Evolutionary conservation across 2,329 filamentous ascomycete species (phyloP).

Genomic region (Sarocladium kiliense): DNA sequence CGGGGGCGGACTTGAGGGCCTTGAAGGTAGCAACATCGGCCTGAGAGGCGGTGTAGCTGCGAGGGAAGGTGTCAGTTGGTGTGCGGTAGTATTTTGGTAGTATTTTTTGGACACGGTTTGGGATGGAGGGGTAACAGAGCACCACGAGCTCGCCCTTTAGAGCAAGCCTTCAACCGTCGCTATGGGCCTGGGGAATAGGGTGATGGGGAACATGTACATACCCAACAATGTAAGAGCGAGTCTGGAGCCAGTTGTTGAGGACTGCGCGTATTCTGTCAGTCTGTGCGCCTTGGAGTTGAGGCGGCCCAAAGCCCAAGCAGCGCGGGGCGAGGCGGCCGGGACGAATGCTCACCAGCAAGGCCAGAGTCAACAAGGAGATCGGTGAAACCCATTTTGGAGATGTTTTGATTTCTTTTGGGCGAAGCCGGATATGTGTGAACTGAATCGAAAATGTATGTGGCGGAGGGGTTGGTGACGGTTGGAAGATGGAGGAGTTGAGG

Average conservation of each 20-base stretch:
- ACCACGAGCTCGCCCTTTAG: neutral
- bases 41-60: conserved; percentile 67
- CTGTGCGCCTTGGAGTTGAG: conserved; percentile 19
- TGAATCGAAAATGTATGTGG: neutral
- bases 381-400: conserved; percentile 62
- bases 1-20: conserved; percentile 71
- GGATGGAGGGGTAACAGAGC: conserved; percentile 7
- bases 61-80: conserved; percentile 12
- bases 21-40: conserved; percentile 96
- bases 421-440: neutral
- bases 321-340: conserved; percentile 19
- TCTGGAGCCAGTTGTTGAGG: conserved; percentile 68
- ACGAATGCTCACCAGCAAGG: conserved; percentile 24
- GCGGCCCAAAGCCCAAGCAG: conserved; percentile 9
- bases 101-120: neutral
- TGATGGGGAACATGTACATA: too few species aligned
- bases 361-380: conserved; percentile 63
- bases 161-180: too few species aligned
- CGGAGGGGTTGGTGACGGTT: neutral
- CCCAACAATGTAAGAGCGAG: conserved; percentile 78
- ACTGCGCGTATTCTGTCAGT: conserved; percentile 40
- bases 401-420: neutral
- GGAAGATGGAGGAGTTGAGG: neutral
- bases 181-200: too few species aligned
- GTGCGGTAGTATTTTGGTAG: neutral